These are phyloP conservation scores for Globisporangium iwayamae DNA, from an alignment of 352 stramenopile species.

Conservation along the genomic window DNA sequence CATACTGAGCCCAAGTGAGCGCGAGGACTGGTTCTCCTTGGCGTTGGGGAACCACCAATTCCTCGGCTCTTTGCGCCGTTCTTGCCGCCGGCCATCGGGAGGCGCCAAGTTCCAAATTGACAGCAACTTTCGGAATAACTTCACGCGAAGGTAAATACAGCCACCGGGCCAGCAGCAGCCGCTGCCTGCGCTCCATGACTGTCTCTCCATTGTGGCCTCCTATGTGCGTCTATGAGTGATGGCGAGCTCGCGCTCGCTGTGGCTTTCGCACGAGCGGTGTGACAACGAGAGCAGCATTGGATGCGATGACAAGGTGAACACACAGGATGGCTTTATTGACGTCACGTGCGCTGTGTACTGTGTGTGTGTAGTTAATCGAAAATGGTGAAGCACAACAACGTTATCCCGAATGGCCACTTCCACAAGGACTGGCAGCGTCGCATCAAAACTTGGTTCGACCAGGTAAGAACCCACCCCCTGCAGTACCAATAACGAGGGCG, in stretches of 20 bases:
- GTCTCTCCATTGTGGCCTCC: background rate
- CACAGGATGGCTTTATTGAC: constrained; percentile 6
- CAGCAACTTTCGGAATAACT: constrained; percentile 85
- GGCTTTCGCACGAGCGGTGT: background rate
- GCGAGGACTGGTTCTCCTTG: constrained; percentile 67
- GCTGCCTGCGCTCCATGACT: background rate
- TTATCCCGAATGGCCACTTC: constrained; percentile 99
- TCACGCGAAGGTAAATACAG: constrained; percentile 61
- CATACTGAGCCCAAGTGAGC: constrained; percentile 66
- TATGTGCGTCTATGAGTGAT: background rate
- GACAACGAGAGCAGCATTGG: background rate
- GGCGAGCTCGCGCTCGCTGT: background rate
- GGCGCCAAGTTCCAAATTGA: constrained; percentile 87
- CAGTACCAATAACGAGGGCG: background rate
- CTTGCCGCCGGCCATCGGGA: constrained; percentile 31
- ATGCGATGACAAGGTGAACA: background rate
- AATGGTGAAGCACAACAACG: constrained; percentile 99
- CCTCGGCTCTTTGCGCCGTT: constrained; percentile 18
- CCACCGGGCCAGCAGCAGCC: background rate
- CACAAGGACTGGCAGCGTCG: constrained; percentile 99
- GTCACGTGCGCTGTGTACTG: constrained; percentile 2
- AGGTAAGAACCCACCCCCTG: constrained; percentile 50
- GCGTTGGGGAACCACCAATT: constrained; percentile 85
- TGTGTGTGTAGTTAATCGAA: constrained; percentile 58
- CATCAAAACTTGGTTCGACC: constrained; percentile 97